Conservation (phyloP, 192 early-diverging fungal species). For the Phycomyces blakesleeanus region DNA sequence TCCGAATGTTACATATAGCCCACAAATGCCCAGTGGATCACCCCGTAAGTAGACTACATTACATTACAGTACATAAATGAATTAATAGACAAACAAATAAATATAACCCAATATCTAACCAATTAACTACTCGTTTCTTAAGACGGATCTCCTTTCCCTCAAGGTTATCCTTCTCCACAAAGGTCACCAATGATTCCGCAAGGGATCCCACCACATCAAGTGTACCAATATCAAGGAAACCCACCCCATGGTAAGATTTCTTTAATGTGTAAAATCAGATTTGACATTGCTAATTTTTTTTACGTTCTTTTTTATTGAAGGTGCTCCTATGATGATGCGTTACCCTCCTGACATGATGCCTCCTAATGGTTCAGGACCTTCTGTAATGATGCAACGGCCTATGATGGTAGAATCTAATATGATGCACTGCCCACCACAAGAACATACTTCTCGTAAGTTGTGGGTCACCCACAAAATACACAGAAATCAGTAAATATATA, state of each 20-base stretch:
- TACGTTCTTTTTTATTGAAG: no score
- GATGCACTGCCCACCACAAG: conserved; percentile 25
- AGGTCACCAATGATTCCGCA: conserved; percentile 48
- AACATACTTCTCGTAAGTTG: conserved; percentile 11
- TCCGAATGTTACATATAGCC: conserved; percentile 34
- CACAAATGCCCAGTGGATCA: conserved; percentile 47
- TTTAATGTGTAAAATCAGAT: not conserved
- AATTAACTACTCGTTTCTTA: no score
- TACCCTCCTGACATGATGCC: conserved; percentile 52
- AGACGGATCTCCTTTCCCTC: conserved; percentile 42
- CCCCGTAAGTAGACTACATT: conserved; percentile 45
- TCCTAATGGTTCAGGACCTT: conserved; percentile 35
- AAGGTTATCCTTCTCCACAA: conserved; percentile 49
- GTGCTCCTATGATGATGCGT: conserved; percentile 51
- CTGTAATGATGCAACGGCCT: conserved; percentile 47
- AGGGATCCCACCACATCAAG: conserved; percentile 45
- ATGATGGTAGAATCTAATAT: conserved; percentile 42
- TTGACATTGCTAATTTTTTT: no score
- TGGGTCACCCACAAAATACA: not conserved
- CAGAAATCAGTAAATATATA: no score
- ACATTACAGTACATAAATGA: not conserved
- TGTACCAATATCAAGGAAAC: conserved; percentile 47
- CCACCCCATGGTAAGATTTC: conserved; percentile 18
- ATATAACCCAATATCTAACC: no score
- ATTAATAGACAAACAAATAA: not conserved